Conservation (phyloP, 345 rosid genomes). For the Camelina hispida region DNA sequence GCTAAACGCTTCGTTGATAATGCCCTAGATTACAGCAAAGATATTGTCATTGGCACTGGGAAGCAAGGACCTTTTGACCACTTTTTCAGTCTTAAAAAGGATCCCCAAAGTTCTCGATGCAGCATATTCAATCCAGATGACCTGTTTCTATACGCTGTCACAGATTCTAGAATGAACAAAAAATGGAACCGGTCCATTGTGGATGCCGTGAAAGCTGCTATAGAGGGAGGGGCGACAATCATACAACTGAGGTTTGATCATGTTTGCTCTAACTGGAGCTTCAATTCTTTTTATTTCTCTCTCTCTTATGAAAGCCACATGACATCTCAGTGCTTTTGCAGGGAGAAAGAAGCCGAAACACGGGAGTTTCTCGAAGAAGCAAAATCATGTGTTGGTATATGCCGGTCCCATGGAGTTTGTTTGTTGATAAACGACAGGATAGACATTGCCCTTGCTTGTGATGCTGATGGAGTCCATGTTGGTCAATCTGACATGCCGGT, state of each 20-base stretch:
- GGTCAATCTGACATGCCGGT: constrained; percentile 92
- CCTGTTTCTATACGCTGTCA: constrained; percentile 85
- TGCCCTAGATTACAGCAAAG: constrained; percentile 79
- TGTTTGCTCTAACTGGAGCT: constrained; percentile 5
- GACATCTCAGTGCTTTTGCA: constrained; percentile 41
- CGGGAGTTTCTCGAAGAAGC: constrained; percentile 72
- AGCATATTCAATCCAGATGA: constrained; percentile 60
- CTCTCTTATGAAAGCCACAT: not conserved
- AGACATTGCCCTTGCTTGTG: constrained; percentile 84
- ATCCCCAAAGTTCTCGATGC: constrained; percentile 41
- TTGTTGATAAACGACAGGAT: constrained; percentile 84
- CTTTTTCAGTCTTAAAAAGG: constrained; percentile 60
- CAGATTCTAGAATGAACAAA: constrained; percentile 81
- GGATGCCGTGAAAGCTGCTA: constrained; percentile 73
- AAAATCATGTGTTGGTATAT: constrained; percentile 65
- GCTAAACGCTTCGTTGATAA: constrained; percentile 72
- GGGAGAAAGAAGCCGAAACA: constrained; percentile 80
- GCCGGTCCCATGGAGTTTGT: constrained; percentile 60
- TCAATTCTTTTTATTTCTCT: not conserved
- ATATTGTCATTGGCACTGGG: constrained; percentile 78
- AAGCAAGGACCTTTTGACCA: constrained; percentile 96
- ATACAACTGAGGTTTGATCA: constrained; percentile 72
- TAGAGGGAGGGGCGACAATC: constrained; percentile 92
- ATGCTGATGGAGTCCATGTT: constrained; percentile 90
- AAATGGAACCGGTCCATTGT: constrained; percentile 75